phyloP scores from a whole-genome alignment of 305 asterid genomes.

The Fraxinus dipetala region DNA sequence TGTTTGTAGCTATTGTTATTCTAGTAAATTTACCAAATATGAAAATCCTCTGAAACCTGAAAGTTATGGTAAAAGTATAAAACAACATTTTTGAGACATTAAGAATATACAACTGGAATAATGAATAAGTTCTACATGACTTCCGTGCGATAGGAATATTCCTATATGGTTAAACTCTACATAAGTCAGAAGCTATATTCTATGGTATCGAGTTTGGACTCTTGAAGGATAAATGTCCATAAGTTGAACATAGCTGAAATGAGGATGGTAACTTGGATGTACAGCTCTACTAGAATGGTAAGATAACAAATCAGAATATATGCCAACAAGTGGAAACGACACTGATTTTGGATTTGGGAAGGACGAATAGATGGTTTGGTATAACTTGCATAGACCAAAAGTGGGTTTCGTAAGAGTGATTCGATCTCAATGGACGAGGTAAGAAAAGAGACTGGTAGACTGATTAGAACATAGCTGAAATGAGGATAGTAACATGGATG shows the following conservation, averaged over 20 bases:
- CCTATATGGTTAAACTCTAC: background rate
- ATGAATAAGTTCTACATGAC: background rate
- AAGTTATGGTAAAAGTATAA: background rate
- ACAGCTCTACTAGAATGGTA: background rate
- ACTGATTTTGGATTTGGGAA: background rate
- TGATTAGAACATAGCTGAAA: background rate
- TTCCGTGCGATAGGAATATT: background rate
- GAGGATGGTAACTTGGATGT: background rate
- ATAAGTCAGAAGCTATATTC: background rate
- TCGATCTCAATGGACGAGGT: background rate
- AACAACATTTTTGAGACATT: background rate
- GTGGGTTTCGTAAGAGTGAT: background rate
- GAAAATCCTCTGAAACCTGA: background rate
- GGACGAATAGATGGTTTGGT: background rate
- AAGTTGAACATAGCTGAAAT: background rate
- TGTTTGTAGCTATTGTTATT: background rate
- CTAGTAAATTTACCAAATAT: background rate
- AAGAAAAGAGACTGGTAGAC: too few species aligned
- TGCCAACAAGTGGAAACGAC: background rate
- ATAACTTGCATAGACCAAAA: too few species aligned
- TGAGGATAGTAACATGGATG: background rate
- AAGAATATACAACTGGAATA: background rate
- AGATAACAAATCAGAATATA: background rate
- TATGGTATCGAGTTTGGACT: background rate
- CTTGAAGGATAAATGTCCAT: background rate